These are phyloP conservation scores for Cercospora beticola DNA, from an alignment of 2,329 filamentous ascomycete species.

Conservation along the genomic window DNA sequence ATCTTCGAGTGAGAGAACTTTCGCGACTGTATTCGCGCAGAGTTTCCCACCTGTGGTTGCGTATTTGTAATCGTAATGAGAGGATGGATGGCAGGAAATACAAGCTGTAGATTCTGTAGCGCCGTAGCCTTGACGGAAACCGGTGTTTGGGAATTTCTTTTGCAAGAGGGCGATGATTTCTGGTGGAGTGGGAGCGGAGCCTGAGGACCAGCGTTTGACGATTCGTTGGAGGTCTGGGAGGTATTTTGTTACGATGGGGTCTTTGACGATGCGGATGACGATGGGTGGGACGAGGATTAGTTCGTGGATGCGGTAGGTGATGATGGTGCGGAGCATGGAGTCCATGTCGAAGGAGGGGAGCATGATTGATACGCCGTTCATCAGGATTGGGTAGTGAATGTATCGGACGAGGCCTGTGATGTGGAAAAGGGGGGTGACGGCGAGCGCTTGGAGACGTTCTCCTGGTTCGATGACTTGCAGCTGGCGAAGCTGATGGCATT, in stretches of 20 bases:
- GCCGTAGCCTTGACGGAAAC: conserved; percentile 67
- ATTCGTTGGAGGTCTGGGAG: conserved; percentile 49
- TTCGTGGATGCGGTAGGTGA: conserved; percentile 54
- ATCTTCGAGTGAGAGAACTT: conserved; percentile 57
- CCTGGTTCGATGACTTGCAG: conserved; percentile 46
- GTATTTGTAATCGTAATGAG: conserved; percentile 58
- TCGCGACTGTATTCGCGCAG: conserved; percentile 59
- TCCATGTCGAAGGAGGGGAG: conserved; percentile 62
- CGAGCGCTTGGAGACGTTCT: conserved; percentile 51
- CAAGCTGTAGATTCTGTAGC: conserved; percentile 66
- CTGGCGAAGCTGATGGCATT: conserved; percentile 59
- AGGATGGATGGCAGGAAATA: conserved; percentile 60
- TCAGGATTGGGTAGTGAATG: conserved; percentile 60
- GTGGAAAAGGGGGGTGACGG: conserved; percentile 60
- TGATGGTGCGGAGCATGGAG: conserved; percentile 53
- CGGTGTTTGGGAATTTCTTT: conserved; percentile 57
- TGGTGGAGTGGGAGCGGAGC: conserved; percentile 58
- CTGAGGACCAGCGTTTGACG: conserved; percentile 58
- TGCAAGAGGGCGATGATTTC: conserved; percentile 59
- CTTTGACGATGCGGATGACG: conserved; percentile 59
- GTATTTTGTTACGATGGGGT: conserved; percentile 54
- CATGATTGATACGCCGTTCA: conserved; percentile 64
- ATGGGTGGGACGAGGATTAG: conserved; percentile 61
- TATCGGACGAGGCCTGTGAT: conserved; percentile 62
- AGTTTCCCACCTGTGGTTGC: conserved; percentile 56